Conservation (phyloP, 208 protist species). For the Phytomonas francai region DNA sequence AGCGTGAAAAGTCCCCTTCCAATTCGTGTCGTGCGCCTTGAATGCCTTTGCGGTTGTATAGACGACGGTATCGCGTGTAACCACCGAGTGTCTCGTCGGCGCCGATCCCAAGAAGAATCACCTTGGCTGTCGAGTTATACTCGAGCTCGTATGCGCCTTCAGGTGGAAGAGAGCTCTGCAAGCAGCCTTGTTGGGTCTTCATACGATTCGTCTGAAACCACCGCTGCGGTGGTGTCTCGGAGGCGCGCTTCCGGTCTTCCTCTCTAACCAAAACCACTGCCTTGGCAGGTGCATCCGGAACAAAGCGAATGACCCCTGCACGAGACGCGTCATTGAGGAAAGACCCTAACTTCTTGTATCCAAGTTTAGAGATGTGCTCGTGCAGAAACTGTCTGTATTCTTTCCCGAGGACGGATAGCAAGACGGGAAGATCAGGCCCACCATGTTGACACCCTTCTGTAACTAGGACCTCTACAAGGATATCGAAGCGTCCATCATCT, state of each 20-base stretch:
- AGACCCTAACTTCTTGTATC: slow-evolving; percentile 74
- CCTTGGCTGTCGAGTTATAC: slow-evolving; percentile 57
- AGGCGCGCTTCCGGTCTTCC: slow-evolving; percentile 46
- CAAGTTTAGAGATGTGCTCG: slow-evolving; percentile 34
- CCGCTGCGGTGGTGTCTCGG: slow-evolving; percentile 29
- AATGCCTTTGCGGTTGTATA: slow-evolving; percentile 60
- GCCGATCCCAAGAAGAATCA: slow-evolving; percentile 92
- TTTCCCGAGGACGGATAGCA: slow-evolving; percentile 85
- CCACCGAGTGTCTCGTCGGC: slow-evolving; percentile 95
- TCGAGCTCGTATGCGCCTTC: slow-evolving; percentile 19
- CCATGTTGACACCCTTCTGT: slow-evolving; percentile 41
- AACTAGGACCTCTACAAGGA: slow-evolving; percentile 64
- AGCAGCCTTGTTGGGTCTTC: slow-evolving; percentile 6
- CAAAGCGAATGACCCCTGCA: slow-evolving; percentile 61
- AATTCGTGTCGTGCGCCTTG: slow-evolving; percentile 73
- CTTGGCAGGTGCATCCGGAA: slow-evolving; percentile 55
- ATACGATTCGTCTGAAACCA: slow-evolving; percentile 51
- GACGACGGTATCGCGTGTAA: slow-evolving; percentile 90
- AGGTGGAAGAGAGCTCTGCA: slow-evolving; percentile 13
- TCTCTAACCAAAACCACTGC: slow-evolving; percentile 49
- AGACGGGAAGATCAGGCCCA: slow-evolving; percentile 37
- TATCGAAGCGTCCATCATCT: slow-evolving; percentile 20
- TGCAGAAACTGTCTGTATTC: slow-evolving; percentile 67
- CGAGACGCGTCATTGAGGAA: slow-evolving; percentile 72
- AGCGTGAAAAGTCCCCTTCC: slow-evolving; percentile 77